Evolutionary conservation across 2,329 filamentous ascomycete species (phyloP).

Genomic region (Microascus cirrosus): DNA sequence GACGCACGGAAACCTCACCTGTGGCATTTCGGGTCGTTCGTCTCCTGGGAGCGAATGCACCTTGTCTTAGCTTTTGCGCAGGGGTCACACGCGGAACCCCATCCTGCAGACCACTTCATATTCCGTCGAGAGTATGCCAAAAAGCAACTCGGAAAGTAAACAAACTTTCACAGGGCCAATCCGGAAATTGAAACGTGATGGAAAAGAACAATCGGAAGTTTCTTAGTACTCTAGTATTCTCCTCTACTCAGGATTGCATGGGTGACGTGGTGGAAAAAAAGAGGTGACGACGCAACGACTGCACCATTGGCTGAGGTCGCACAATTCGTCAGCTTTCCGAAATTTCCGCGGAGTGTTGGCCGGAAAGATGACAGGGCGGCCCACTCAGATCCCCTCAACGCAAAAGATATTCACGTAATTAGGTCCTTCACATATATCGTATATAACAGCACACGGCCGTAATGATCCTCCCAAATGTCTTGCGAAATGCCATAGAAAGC

Average conservation of each 20-base stretch:
- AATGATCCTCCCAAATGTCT: neutral
- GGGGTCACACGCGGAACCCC: conserved; percentile 7
- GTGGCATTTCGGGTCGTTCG: conserved; percentile 4
- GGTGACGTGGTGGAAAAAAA: neutral
- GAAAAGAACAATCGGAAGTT: neutral
- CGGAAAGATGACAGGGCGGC: neutral
- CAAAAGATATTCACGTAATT: neutral
- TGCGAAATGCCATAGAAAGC: neutral
- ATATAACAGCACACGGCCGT: neutral
- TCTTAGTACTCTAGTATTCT: neutral
- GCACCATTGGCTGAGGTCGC: neutral
- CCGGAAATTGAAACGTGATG: conserved; percentile 1
- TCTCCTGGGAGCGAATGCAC: conserved; percentile 6
- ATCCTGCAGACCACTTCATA: conserved; percentile 4
- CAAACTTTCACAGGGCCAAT: neutral
- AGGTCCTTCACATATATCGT: neutral
- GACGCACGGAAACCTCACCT: conserved; percentile 5
- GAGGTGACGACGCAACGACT: neutral
- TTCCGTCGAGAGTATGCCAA: neutral
- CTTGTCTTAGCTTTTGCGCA: conserved; percentile 8
- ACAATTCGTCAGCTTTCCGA: conserved; percentile 3
- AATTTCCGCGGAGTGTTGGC: conserved; percentile 2
- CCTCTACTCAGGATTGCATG: neutral
- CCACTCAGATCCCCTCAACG: neutral
- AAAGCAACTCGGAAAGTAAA: neutral